Evolutionary conservation across 805 yeast species (phyloP), one percentile per base, ranked within the genome.

Genomic region (Candida michaelii): DNA sequence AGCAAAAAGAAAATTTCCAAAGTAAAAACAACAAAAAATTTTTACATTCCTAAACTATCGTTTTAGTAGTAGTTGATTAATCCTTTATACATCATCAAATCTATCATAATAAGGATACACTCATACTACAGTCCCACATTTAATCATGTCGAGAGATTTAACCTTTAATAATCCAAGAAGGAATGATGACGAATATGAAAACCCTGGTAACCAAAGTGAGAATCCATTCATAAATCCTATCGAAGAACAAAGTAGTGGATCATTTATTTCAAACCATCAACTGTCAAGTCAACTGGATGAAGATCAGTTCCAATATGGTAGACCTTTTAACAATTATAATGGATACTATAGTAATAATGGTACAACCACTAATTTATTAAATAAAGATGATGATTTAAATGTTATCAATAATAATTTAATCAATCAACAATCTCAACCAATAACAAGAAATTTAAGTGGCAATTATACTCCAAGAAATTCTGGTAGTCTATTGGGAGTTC

Each of bases 261-360:
- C 51, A 8, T 44, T 43, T 32, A 39, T 44, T 23, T 52, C 46
- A 13, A 48, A 46, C 27, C 49, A 50, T 33, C 43, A 47, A 34
- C 43, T 36, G 30, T 46, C 48, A 25, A 49, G 44, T 19, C 51
- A 43, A 37, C 44, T 45, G 43, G 54, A 53, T 39, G 53, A 55
- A 31, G 52, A 50, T 18, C 44, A 41, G 18, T 43, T 43, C 23
- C 58, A 58, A 35, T 60, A 58, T 42, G 65, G 66, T 23, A 72
- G 73, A 21, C 51, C 53, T 6, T 73, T 63, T 49, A 62, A 67
- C 37, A 66, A 64, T 24, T 73, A 72, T 46, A 61, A 65, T 19
- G 74, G 73, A 1, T 70, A 69, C 52, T 71, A 66, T 53, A 59
- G 68, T 14, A 66, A 66, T 17, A 66, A 64, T 41, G 70, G 69